Conservation (phyloP, 2,329 filamentous ascomycete species). For the Cercospora janseana region DNA sequence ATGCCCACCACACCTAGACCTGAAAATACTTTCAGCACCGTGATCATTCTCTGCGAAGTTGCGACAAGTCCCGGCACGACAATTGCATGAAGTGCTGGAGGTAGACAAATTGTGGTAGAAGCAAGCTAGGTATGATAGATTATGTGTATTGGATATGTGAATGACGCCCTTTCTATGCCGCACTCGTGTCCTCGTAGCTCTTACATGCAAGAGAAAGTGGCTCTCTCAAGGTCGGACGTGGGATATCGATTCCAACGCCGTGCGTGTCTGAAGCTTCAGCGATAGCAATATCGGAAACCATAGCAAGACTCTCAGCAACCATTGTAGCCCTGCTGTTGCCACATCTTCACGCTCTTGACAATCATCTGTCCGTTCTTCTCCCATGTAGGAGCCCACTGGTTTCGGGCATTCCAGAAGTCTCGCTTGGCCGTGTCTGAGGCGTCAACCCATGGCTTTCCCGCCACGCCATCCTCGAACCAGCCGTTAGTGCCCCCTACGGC, state of each 20-base stretch:
- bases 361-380: slow-evolving; percentile 41
- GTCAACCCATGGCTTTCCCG: slow-evolving; percentile 78
- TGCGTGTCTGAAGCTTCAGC: neutral
- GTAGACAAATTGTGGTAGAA: too few species aligned
- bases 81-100: too few species aligned
- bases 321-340: slow-evolving; percentile 51
- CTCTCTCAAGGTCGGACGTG: neutral
- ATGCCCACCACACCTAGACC: too few species aligned
- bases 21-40: too few species aligned
- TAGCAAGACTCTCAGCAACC: slow-evolving; percentile 39
- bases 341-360: slow-evolving; percentile 46
- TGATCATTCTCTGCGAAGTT: too few species aligned
- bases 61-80: too few species aligned
- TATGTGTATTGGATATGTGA: too few species aligned
- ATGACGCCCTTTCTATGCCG: neutral
- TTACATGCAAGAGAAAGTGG: slow-evolving; percentile 2
- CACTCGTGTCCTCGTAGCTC: slow-evolving; percentile 12
- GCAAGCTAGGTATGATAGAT: too few species aligned
- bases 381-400: slow-evolving; percentile 42
- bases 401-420: slow-evolving; percentile 68
- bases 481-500: slow-evolving; percentile 51
- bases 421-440: slow-evolving; percentile 62
- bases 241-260: slow-evolving; percentile 13
- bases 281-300: neutral
- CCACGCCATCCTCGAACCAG: slow-evolving; percentile 74